Conservation (phyloP, 2,329 filamentous ascomycete species). For the Podosphaera xanthii region DNA sequence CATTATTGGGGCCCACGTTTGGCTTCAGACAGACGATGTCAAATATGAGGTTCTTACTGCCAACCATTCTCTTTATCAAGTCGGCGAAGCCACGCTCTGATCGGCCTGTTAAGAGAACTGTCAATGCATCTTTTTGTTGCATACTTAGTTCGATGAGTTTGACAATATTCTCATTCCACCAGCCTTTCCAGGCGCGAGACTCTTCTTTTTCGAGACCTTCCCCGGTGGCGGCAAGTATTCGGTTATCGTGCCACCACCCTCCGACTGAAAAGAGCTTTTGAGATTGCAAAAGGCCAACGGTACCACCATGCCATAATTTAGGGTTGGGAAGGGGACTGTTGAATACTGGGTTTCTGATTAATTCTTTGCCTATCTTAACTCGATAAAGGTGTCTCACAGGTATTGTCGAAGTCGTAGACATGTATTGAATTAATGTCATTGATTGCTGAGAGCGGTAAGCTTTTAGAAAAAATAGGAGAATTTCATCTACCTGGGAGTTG, state of each 20-base stretch:
- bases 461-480: slow-evolving; percentile 21
- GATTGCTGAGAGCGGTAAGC: slow-evolving; percentile 22
- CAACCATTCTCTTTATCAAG: slow-evolving; percentile 59
- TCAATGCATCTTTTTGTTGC: slow-evolving; percentile 64
- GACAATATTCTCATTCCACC: slow-evolving; percentile 87
- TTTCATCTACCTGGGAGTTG: slow-evolving; percentile 37
- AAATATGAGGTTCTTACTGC: slow-evolving; percentile 59
- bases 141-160: slow-evolving; percentile 62
- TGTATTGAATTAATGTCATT: slow-evolving; percentile 59
- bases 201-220: slow-evolving; percentile 67
- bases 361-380: not conserved
- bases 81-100: slow-evolving; percentile 55
- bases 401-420: slow-evolving; percentile 97
- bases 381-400: slow-evolving; percentile 27
- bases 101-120: slow-evolving; percentile 70
- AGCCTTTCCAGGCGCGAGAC: slow-evolving; percentile 62
- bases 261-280: slow-evolving; percentile 60
- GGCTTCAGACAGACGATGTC: slow-evolving; percentile 81
- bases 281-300: slow-evolving; percentile 52
- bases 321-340: slow-evolving; percentile 74
- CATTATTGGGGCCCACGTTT: slow-evolving; percentile 52
- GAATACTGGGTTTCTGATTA: slow-evolving; percentile 38
- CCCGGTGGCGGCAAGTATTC: slow-evolving; percentile 68
- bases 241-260: slow-evolving; percentile 92
- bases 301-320: slow-evolving; percentile 61